phyloP scores from a whole-genome alignment of 2,329 filamentous ascomycete species.

The Xylariaceae sp. region DNA sequence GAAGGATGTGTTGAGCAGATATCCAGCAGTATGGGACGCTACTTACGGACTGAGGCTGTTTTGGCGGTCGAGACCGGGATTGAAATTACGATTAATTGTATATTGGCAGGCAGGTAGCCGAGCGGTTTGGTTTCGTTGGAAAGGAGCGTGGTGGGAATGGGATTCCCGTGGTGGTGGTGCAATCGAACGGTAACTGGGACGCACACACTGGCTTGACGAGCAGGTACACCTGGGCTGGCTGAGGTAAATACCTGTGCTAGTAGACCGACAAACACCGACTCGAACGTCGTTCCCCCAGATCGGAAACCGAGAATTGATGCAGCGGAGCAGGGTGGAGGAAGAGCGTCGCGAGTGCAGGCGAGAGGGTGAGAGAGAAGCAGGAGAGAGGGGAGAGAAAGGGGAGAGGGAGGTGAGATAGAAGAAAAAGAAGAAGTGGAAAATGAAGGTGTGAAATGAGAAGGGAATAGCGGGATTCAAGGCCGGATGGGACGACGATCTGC shows the following conservation, averaged over 20 bases:
- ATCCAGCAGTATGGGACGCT: background rate
- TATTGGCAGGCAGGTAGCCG: slow-evolving; percentile 1
- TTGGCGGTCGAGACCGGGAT: slow-evolving; percentile 9
- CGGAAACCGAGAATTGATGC: too few species aligned
- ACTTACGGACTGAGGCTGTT: background rate
- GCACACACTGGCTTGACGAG: too few species aligned
- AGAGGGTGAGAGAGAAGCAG: slow-evolving; percentile 8
- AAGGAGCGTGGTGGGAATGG: slow-evolving; percentile 21
- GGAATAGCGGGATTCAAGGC: background rate
- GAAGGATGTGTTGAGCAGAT: background rate
- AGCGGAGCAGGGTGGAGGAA: too few species aligned
- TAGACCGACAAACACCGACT: background rate
- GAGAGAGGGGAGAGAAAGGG: slow-evolving; percentile 5
- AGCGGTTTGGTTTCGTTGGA: slow-evolving; percentile 1
- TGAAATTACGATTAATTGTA: slow-evolving; percentile 20
- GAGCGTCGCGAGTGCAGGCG: background rate
- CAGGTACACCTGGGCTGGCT: background rate
- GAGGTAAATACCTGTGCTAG: background rate
- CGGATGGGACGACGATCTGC: too few species aligned
- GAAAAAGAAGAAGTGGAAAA: background rate
- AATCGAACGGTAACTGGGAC: too few species aligned
- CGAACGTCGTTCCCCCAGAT: background rate
- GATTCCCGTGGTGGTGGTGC: slow-evolving; percentile 5
- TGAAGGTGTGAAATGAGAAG: slow-evolving; percentile 5
- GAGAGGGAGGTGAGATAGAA: slow-evolving; percentile 6